phyloP scores from a whole-genome alignment of 306 rosid genomes.

The Luffa aegyptiaca region DNA sequence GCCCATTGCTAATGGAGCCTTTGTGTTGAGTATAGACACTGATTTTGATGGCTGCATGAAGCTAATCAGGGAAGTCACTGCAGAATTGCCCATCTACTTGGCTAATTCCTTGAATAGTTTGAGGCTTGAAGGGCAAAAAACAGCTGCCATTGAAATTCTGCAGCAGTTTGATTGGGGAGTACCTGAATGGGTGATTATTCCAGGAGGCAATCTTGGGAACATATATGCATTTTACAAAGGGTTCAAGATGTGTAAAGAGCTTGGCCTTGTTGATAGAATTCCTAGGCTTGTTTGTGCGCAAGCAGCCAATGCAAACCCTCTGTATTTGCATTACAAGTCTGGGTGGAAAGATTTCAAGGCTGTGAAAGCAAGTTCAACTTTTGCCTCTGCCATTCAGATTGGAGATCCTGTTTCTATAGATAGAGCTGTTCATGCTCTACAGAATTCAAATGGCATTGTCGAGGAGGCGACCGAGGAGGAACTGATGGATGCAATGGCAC shows the following conservation, averaged over 20 bases:
- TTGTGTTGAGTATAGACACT: constrained; percentile 60
- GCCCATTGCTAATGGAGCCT: constrained; percentile 67
- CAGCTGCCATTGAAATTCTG: constrained; percentile 71
- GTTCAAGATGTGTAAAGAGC: constrained; percentile 67
- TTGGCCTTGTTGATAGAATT: constrained; percentile 58
- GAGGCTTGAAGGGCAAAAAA: constrained; percentile 74
- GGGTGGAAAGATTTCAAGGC: constrained; percentile 58
- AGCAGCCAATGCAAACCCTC: constrained; percentile 73
- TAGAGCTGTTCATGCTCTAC: constrained; percentile 63
- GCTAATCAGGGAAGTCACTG: constrained; percentile 58
- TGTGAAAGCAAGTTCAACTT: constrained; percentile 46
- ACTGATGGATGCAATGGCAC: constrained; percentile 73
- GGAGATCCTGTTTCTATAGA: constrained; percentile 85
- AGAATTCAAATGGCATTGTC: constrained; percentile 59
- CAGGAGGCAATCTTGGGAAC: constrained; percentile 70
- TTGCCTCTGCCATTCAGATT: constrained; percentile 77
- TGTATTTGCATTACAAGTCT: constrained; percentile 49
- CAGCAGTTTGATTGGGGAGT: constrained; percentile 87
- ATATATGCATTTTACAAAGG: constrained; percentile 83
- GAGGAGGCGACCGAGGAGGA: constrained; percentile 81
- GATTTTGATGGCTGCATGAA: constrained; percentile 92
- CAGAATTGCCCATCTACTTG: constrained; percentile 66
- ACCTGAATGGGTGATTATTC: constrained; percentile 83
- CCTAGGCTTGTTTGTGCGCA: constrained; percentile 80
- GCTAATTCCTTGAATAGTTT: constrained; percentile 72